Percentiles rank a stretch among this genome's conserved stretches.
These are phyloP conservation scores for Coniochaeta ligniaria DNA, from an alignment of 2,329 filamentous ascomycete genomes.

Conservation along the genomic window DNA sequence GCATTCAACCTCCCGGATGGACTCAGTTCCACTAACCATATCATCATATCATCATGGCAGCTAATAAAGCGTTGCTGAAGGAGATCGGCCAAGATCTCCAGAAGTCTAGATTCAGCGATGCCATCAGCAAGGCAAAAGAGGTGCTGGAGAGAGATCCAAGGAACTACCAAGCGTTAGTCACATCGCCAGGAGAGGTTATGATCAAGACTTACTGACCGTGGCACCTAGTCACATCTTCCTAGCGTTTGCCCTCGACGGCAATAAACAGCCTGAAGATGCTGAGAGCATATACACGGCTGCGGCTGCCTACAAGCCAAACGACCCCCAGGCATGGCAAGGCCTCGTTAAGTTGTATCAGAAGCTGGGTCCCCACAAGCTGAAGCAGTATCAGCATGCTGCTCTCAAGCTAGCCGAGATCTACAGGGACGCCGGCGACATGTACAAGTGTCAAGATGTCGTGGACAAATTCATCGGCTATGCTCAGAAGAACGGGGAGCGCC, in stretches of 20 bases:
- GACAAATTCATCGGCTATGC: slow-evolving; percentile 75
- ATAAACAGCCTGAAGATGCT: slow-evolving; percentile 62
- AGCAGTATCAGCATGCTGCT: slow-evolving; percentile 67
- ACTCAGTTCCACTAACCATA: background rate
- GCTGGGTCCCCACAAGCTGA: slow-evolving; percentile 61
- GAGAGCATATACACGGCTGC: slow-evolving; percentile 72
- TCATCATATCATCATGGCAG: background rate
- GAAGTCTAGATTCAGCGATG: slow-evolving; percentile 71
- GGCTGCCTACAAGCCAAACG: slow-evolving; percentile 61
- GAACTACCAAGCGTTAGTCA: slow-evolving; percentile 71
- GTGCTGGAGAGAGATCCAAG: slow-evolving; percentile 66
- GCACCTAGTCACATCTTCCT: slow-evolving; percentile 69
- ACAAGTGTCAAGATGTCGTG: slow-evolving; percentile 59
- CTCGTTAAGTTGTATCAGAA: slow-evolving; percentile 80
- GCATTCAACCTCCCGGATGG: background rate
- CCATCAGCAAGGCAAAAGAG: slow-evolving; percentile 59
- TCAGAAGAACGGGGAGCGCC: slow-evolving; percentile 61
- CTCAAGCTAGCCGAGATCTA: slow-evolving; percentile 70
- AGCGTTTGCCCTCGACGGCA: slow-evolving; percentile 76
- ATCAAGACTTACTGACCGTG: slow-evolving; percentile 6
- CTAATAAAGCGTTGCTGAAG: slow-evolving; percentile 70
- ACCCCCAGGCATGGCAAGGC: slow-evolving; percentile 87
- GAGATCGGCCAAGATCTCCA: slow-evolving; percentile 73
- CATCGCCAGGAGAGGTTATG: background rate
- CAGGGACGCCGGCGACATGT: slow-evolving; percentile 55